A percentile compares a stretch with the other conserved stretches of the same genome.
Evolutionary conservation across 2,329 filamentous ascomycete species (phyloP).

Genomic region (Aspergillus sp.): DNA sequence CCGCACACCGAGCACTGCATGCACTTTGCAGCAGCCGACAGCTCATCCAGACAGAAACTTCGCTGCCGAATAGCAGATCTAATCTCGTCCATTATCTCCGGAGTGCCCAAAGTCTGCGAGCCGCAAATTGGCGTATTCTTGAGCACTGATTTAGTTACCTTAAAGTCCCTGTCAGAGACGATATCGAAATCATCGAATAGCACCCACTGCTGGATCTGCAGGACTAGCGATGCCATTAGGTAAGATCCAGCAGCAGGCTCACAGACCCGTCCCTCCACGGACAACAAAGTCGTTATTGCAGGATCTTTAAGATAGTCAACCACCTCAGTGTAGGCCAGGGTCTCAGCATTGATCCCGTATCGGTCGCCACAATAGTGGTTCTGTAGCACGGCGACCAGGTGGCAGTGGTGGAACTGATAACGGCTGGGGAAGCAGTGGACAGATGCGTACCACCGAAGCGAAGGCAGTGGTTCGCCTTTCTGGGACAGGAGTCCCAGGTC

Average conservation of each 20-base stretch:
- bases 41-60: background rate
- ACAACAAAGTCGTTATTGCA: background rate
- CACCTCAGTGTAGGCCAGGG: background rate
- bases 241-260: background rate
- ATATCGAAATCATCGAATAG: background rate
- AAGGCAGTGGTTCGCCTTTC: too few relatives aligned
- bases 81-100: background rate
- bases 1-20: background rate
- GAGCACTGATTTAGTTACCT: too few relatives aligned
- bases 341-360: background rate
- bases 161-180: too few relatives aligned
- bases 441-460: too few relatives aligned
- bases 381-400: background rate
- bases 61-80: background rate
- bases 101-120: background rate
- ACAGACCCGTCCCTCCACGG: conserved; percentile 1
- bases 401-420: background rate
- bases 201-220: conserved; percentile 3
- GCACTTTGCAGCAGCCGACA: background rate
- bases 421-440: too few relatives aligned
- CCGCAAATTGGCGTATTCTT: too few relatives aligned
- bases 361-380: background rate
- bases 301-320: background rate
- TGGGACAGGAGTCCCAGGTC: too few relatives aligned
- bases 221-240: background rate